Percentiles rank a stretch among this genome's conserved stretches.
phyloP scores from a whole-genome alignment of 345 rosid species.

The Aurinia saxatilis region DNA sequence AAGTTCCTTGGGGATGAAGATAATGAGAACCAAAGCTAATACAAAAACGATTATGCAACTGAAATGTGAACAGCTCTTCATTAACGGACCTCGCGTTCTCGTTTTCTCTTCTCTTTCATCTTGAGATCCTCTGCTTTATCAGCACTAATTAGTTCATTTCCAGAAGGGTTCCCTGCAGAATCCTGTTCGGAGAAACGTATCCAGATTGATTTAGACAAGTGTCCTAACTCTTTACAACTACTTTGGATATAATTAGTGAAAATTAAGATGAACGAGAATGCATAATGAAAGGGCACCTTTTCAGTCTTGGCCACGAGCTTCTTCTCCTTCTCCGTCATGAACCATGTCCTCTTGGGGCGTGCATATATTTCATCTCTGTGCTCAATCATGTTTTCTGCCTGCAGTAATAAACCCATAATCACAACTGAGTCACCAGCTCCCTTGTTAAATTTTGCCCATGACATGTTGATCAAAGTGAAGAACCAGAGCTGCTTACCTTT shows the following conservation, averaged over 20 bases:
- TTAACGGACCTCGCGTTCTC: slow-evolving; percentile 66
- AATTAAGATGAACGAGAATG: background rate
- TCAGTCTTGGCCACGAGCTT: slow-evolving; percentile 55
- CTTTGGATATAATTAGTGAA: background rate
- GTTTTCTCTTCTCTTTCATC: slow-evolving; percentile 87
- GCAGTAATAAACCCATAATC: slow-evolving; percentile 17
- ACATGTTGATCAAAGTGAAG: background rate
- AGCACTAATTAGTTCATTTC: slow-evolving; percentile 64
- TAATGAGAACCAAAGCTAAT: background rate
- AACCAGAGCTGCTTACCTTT: slow-evolving; percentile 45
- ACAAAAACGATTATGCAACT: slow-evolving; percentile 10
- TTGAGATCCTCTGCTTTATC: slow-evolving; percentile 82
- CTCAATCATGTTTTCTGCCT: slow-evolving; percentile 91
- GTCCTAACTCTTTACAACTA: background rate
- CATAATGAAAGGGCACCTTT: slow-evolving; percentile 35
- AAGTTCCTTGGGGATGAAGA: background rate
- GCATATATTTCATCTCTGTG: slow-evolving; percentile 81
- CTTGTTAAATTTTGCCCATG: background rate
- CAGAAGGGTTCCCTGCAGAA: slow-evolving; percentile 46
- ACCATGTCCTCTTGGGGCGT: slow-evolving; percentile 94
- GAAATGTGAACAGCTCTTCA: slow-evolving; percentile 3
- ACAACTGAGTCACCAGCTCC: background rate
- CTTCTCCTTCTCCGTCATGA: slow-evolving; percentile 85
- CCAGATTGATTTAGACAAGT: slow-evolving; percentile 8
- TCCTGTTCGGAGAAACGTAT: slow-evolving; percentile 36